Evolutionary conservation across 805 yeast species (phyloP).

Genomic region (Citeromyces matritensis): DNA sequence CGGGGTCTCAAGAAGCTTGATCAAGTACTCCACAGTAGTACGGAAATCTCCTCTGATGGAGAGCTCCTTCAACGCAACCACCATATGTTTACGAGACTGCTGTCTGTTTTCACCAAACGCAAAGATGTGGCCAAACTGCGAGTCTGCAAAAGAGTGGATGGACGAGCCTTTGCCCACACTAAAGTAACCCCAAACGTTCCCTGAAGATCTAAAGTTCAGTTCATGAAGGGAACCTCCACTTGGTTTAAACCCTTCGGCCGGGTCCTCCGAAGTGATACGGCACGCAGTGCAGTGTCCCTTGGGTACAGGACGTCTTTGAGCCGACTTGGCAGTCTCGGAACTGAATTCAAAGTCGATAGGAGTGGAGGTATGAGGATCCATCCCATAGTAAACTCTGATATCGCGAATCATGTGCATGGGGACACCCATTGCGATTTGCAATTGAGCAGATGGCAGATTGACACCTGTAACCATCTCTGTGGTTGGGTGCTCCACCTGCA

Average conservation of each 20-base stretch:
- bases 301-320: slow-evolving; percentile 88
- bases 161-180: slow-evolving; percentile 94
- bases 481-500: slow-evolving; percentile 99
- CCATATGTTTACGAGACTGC: slow-evolving; percentile 97
- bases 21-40: slow-evolving; percentile 94
- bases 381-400: slow-evolving; percentile 86
- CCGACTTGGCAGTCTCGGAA: slow-evolving; percentile 49
- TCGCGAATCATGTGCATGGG: slow-evolving; percentile 93
- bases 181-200: slow-evolving; percentile 99
- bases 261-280: slow-evolving; percentile 98
- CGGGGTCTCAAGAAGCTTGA: slow-evolving; percentile 89
- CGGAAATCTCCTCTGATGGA: slow-evolving; percentile 97
- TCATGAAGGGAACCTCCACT: slow-evolving; percentile 95
- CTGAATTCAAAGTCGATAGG: slow-evolving; percentile 85
- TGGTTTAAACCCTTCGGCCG: slow-evolving; percentile 98
- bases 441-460: slow-evolving; percentile 94
- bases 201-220: slow-evolving; percentile 89
- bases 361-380: slow-evolving; percentile 86
- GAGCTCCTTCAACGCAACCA: slow-evolving; percentile 91
- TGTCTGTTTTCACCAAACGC: slow-evolving; percentile 98
- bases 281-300: slow-evolving; percentile 99
- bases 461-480: slow-evolving; percentile 99
- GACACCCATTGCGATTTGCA: slow-evolving; percentile 98
- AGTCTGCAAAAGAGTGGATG: slow-evolving; percentile 94
- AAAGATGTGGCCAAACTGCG: slow-evolving; percentile 97